Evolutionary conservation across 192 early-diverging fungal species (phyloP).

Genomic region (Coemansia sp.): DNA sequence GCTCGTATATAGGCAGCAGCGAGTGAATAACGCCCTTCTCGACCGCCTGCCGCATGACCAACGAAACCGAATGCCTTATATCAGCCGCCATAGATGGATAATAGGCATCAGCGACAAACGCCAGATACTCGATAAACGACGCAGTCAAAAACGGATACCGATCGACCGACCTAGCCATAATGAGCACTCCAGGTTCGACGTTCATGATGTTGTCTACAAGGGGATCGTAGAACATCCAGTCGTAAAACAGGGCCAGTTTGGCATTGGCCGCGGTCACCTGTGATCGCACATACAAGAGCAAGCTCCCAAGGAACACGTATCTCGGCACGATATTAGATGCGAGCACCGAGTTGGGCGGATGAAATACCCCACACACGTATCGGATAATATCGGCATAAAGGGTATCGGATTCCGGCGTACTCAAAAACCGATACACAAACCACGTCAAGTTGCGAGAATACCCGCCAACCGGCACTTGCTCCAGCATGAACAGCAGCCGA

Average conservation of each 20-base stretch:
- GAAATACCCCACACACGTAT: conserved; percentile 68
- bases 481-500: conserved; percentile 64
- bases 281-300: conserved; percentile 60
- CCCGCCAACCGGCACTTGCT: conserved; percentile 52
- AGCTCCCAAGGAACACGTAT: conserved; percentile 63
- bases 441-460: conserved; percentile 63
- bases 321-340: conserved; percentile 69
- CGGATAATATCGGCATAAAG: conserved; percentile 69
- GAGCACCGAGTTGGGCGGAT: conserved; percentile 70
- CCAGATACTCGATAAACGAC: conserved; percentile 70
- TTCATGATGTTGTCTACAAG: conserved; percentile 68
- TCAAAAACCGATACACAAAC: conserved; percentile 64
- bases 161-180: conserved; percentile 68
- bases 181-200: conserved; percentile 70
- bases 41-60: conserved; percentile 60
- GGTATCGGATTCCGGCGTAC: conserved; percentile 58
- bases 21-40: conserved; percentile 61
- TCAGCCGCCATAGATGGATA: conserved; percentile 51
- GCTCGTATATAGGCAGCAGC: conserved; percentile 50
- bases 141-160: conserved; percentile 63
- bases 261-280: conserved; percentile 61
- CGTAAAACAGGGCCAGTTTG: conserved; percentile 73
- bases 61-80: conserved; percentile 52
- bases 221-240: conserved; percentile 74
- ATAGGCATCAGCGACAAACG: conserved; percentile 60